Evolutionary conservation across 108 stramenopile species (phyloP).

Genomic region (Fragilariopsis cylindrus): DNA sequence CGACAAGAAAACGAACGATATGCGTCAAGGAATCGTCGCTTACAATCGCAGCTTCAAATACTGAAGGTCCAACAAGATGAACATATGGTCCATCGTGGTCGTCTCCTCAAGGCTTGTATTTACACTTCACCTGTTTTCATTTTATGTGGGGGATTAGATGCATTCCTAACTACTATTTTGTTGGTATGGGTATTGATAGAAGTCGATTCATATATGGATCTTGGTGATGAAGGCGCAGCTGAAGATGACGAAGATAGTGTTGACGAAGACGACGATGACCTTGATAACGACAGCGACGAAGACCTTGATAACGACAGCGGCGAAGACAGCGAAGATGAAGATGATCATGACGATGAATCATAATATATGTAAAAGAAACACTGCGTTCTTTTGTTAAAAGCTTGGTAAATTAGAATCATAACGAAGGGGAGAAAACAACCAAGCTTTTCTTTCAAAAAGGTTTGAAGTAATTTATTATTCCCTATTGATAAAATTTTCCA

Average conservation of each 20-base stretch:
- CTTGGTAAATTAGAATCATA: too few species aligned
- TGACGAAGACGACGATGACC: constrained; percentile 16
- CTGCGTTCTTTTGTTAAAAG: too few species aligned
- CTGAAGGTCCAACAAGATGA: constrained; percentile 30
- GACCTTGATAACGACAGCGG: not conserved
- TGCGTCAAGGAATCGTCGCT: constrained; percentile 5
- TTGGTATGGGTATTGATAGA: constrained; percentile 33
- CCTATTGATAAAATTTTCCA: too few species aligned
- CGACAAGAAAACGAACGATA: constrained; percentile 10
- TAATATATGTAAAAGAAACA: not conserved
- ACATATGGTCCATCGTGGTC: constrained; percentile 28
- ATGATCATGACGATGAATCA: not conserved
- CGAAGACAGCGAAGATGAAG: not conserved
- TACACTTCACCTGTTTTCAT: constrained; percentile 28
- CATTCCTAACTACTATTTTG: constrained; percentile 22
- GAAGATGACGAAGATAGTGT: constrained; percentile 16
- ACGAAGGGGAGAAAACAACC: too few species aligned
- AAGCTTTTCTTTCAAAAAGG: too few species aligned
- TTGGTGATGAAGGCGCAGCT: not conserved
- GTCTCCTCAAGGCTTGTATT: constrained; percentile 24
- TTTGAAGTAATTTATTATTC: too few species aligned
- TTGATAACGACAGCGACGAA: constrained; percentile 10
- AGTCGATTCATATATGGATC: constrained; percentile 16
- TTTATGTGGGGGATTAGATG: constrained; percentile 28
- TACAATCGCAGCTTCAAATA: constrained; percentile 16